Percentiles rank a stretch among this genome's conserved stretches.
Evolutionary conservation across 1,284 basidiomycete species (phyloP).

Genomic region (Apiotrichum brassicae): DNA sequence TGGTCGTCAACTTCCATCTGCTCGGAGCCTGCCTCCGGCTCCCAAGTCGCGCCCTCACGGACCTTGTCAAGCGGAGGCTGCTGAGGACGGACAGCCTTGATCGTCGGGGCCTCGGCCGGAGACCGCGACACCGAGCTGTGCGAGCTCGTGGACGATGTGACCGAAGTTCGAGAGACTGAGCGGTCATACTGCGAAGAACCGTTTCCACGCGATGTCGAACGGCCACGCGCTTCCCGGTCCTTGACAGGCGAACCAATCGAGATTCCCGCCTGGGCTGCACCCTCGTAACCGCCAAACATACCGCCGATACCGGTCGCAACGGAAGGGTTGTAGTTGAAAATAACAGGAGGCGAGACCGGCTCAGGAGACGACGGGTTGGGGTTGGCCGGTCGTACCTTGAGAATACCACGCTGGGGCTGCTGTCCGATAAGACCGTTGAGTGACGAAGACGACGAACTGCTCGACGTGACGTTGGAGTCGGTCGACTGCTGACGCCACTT

Average conservation of each 20-base stretch:
- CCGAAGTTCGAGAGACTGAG: constrained; percentile 31
- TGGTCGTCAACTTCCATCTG: constrained; percentile 38
- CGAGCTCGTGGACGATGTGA: constrained; percentile 9
- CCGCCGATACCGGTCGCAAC: constrained; percentile 46
- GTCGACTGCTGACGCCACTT: constrained; percentile 41
- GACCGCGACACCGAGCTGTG: constrained; percentile 8
- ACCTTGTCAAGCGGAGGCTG: constrained; percentile 20
- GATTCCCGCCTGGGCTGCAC: constrained; percentile 6
- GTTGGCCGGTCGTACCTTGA: constrained; percentile 36
- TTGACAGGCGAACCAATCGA: constrained; percentile 24
- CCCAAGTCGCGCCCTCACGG: constrained; percentile 20
- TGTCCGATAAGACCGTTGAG: constrained; percentile 25
- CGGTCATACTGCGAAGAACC: constrained; percentile 28
- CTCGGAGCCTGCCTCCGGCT: constrained; percentile 9
- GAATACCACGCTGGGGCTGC: constrained; percentile 33
- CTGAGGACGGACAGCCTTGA: constrained; percentile 1
- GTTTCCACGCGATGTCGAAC: constrained; percentile 29
- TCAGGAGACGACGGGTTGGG: constrained; percentile 8
- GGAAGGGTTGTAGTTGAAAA: constrained; percentile 47
- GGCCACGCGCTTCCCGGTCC: constrained; percentile 25
- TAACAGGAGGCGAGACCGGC: constrained; percentile 26
- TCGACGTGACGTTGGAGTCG: constrained; percentile 16
- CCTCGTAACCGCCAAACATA: constrained; percentile 29
- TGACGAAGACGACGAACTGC: constrained; percentile 25
- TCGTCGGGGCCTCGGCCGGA: constrained; percentile 9